Percentiles rank a stretch among this genome's conserved stretches.
These are phyloP conservation scores for Darksidea phi DNA, from an alignment of 495 filamentous ascomycete genomes.

Conservation along the genomic window DNA sequence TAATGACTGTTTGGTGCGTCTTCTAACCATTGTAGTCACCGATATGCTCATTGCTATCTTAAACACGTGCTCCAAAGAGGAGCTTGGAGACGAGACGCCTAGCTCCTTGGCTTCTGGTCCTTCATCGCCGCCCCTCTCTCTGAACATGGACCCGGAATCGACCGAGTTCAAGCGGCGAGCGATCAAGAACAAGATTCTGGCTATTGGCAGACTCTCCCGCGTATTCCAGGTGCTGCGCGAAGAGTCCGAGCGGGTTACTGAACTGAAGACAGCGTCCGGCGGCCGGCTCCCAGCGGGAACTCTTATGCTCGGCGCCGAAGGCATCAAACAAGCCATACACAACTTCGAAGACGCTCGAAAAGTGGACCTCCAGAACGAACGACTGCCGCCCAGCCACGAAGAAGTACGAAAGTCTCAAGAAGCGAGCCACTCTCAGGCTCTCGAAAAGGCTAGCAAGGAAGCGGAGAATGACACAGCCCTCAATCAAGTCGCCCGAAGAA, in stretches of 20 bases:
- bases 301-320: slow-evolving; percentile 95
- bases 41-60: slow-evolving; percentile 99
- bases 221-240: slow-evolving; percentile 98
- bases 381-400: slow-evolving; percentile 85
- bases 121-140: slow-evolving; percentile 62
- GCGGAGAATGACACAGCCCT: slow-evolving; percentile 89
- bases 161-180: slow-evolving; percentile 89
- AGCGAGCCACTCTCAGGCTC: slow-evolving; percentile 73
- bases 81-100: slow-evolving; percentile 78
- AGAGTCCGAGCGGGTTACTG: slow-evolving; percentile 93
- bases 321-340: slow-evolving; percentile 98
- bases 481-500: slow-evolving; percentile 77
- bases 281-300: slow-evolving; percentile 92
- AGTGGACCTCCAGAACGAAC: slow-evolving; percentile 96
- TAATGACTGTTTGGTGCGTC: background rate
- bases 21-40: slow-evolving; percentile 55
- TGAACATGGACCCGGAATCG: slow-evolving; percentile 69
- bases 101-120: slow-evolving; percentile 62
- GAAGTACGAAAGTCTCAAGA: slow-evolving; percentile 79
- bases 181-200: slow-evolving; percentile 99
- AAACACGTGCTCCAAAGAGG: slow-evolving; percentile 96
- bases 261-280: slow-evolving; percentile 94
- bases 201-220: slow-evolving; percentile 92
- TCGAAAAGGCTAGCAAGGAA: slow-evolving; percentile 79
- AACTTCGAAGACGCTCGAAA: slow-evolving; percentile 97